phyloP scores from a whole-genome alignment of 768 basidiomycete genomes.

The Kwoniella pini region DNA sequence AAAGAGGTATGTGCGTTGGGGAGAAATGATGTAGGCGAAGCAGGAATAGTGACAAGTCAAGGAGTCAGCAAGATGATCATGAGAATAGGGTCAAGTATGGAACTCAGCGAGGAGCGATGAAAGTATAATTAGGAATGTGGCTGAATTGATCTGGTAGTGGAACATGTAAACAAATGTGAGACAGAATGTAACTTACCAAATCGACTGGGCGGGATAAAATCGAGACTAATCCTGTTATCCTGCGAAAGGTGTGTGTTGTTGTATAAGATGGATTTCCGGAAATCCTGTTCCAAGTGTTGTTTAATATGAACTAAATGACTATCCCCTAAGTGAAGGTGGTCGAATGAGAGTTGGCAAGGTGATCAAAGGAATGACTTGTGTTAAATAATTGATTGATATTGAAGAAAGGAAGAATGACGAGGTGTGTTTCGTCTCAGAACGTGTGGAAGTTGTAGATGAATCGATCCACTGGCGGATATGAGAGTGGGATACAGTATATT shows the following conservation, averaged over 20 bases:
- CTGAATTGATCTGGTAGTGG: neutral
- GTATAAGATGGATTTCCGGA: constrained; percentile 8
- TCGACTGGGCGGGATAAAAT: constrained; percentile 10
- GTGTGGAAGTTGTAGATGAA: neutral
- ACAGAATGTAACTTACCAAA: constrained; percentile 19
- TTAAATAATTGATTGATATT: neutral
- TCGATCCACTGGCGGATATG: neutral
- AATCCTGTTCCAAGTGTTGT: neutral
- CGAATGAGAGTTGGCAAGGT: neutral
- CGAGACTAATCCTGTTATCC: neutral
- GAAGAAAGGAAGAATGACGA: constrained; percentile 2
- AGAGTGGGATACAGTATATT: neutral
- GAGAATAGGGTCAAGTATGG: neutral
- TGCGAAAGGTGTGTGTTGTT: neutral
- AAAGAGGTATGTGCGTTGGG: constrained; percentile 1
- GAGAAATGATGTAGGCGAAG: neutral
- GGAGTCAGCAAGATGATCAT: constrained; percentile 1
- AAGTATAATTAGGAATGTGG: neutral
- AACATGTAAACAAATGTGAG: constrained; percentile 6
- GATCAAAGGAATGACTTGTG: constrained; percentile 8
- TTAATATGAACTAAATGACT: neutral
- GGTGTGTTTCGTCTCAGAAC: constrained; percentile 10
- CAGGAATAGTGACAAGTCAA: neutral
- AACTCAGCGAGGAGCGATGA: neutral
- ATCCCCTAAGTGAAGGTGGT: neutral